These are phyloP conservation scores for Paecilomyces sp. DNA, from an alignment of 2,329 filamentous ascomycete genomes.

Conservation along the genomic window DNA sequence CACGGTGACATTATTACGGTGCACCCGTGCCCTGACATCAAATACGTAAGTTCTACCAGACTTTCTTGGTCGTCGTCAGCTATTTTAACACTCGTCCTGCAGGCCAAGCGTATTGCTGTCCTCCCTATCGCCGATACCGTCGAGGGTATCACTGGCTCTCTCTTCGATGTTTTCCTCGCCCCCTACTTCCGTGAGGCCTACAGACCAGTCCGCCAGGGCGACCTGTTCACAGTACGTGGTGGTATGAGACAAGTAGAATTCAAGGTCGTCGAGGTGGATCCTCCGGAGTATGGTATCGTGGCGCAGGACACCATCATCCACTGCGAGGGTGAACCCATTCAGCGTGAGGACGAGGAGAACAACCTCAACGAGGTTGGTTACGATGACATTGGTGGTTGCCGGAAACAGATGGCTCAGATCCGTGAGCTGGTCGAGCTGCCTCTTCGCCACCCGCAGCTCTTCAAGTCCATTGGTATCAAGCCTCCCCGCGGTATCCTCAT, in stretches of 20 bases:
- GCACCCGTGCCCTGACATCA: constrained; percentile 97
- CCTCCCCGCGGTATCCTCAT: constrained; percentile 96
- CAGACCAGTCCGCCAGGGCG: constrained; percentile 91
- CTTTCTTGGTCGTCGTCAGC: constrained; percentile 4
- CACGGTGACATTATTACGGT: constrained; percentile 97
- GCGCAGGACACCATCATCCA: constrained; percentile 98
- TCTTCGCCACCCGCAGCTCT: constrained; percentile 92
- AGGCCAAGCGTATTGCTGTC: constrained; percentile 98
- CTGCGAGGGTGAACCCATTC: constrained; percentile 93
- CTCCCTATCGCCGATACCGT: constrained; percentile 97
- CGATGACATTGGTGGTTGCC: constrained; percentile 97
- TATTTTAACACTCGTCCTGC: constrained; percentile 12
- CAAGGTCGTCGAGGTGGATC: constrained; percentile 98
- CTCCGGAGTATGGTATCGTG: constrained; percentile 96
- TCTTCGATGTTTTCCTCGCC: constrained; percentile 98
- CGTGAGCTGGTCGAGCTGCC: constrained; percentile 97
- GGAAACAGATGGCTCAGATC: constrained; percentile 99
- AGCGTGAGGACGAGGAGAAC: constrained; percentile 97
- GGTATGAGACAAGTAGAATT: constrained; percentile 99
- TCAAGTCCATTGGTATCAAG: constrained; percentile 99
- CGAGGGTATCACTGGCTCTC: constrained; percentile 91
- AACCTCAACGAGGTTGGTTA: constrained; percentile 99
- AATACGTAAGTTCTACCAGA: constrained; percentile 71
- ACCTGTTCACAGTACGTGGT: constrained; percentile 93
- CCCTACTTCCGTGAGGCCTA: constrained; percentile 99